Evolutionary conservation across 768 basidiomycete species (phyloP).

Genomic region (Kwoniella sp.): DNA sequence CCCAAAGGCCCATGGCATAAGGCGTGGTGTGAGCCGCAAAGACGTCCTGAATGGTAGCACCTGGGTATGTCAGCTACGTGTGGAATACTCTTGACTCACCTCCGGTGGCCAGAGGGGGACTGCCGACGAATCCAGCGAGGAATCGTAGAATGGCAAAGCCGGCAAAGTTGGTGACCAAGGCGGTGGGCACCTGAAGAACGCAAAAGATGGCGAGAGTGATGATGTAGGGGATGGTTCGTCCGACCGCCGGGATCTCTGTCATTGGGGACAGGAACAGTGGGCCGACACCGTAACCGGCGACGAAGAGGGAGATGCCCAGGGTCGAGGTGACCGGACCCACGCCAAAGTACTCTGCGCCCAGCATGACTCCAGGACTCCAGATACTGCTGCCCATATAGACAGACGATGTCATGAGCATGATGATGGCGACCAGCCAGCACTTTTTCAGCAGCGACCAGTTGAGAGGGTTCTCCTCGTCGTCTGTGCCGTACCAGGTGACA

Average conservation of each 20-base stretch:
- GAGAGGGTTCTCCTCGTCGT: conserved; percentile 40
- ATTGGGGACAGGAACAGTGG: conserved; percentile 36
- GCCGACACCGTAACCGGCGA: conserved; percentile 50
- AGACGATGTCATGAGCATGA: conserved; percentile 40
- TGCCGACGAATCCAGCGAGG: conserved; percentile 50
- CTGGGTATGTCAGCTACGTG: not conserved
- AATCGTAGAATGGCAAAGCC: conserved; percentile 48
- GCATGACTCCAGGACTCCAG: conserved; percentile 28
- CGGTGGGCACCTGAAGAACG: conserved; percentile 48
- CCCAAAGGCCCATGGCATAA: conserved; percentile 46
- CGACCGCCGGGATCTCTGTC: conserved; percentile 50
- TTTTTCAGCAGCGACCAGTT: conserved; percentile 43
- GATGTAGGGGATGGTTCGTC: conserved; percentile 50
- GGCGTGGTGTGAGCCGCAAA: conserved; percentile 35
- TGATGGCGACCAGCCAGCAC: conserved; percentile 20
- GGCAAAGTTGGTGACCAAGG: conserved; percentile 40
- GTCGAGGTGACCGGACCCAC: conserved; percentile 35
- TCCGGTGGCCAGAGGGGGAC: conserved; percentile 50
- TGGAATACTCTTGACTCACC: conserved; percentile 21
- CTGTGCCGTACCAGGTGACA: conserved; percentile 38
- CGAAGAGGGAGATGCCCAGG: conserved; percentile 49
- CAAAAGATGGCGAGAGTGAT: conserved; percentile 48
- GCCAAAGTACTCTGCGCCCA: conserved; percentile 28
- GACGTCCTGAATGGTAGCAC: conserved; percentile 46
- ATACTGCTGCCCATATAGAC: conserved; percentile 42